Evolutionary conservation across 495 filamentous ascomycete genomes (phyloP).

Genomic region (Penicillium pulvis): DNA sequence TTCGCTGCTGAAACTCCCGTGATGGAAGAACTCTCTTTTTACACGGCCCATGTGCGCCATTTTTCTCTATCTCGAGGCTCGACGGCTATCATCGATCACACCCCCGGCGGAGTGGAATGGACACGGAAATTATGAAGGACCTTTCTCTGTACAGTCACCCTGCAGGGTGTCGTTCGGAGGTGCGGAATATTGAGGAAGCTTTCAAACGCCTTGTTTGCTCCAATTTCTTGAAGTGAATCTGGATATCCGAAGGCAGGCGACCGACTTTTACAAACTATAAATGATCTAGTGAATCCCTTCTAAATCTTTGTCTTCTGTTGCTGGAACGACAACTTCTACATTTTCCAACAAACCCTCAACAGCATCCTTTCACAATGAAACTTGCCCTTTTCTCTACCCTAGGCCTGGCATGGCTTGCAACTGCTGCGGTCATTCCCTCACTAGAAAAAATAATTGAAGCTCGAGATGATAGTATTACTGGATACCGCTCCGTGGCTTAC

Average conservation of each 20-base stretch:
- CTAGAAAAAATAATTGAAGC: constrained; percentile 9
- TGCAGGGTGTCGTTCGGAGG: neutral
- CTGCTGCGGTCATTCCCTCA: constrained; percentile 12
- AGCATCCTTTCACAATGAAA: neutral
- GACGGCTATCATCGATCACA: neutral
- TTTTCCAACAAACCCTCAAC: neutral
- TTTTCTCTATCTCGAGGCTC: neutral
- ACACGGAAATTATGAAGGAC: neutral
- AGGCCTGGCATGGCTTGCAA: constrained; percentile 19
- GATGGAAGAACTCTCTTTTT: neutral
- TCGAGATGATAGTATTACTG: constrained; percentile 15
- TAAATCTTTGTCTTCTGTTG: neutral
- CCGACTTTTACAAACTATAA: neutral
- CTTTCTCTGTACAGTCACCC: neutral
- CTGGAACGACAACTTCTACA: neutral
- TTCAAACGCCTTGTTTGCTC: neutral
- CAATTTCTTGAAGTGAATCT: neutral
- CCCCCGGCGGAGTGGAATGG: neutral
- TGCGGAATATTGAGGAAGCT: neutral
- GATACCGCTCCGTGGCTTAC: constrained; percentile 75
- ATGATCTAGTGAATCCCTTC: neutral
- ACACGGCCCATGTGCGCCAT: neutral
- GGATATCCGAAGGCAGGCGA: neutral
- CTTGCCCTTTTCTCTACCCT: neutral
- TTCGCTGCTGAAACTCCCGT: neutral